These are phyloP conservation scores for thale cress (Arabidopsis thaliana) DNA, from an alignment of 345 rosid genomes.

Conservation along the genomic window DNA sequence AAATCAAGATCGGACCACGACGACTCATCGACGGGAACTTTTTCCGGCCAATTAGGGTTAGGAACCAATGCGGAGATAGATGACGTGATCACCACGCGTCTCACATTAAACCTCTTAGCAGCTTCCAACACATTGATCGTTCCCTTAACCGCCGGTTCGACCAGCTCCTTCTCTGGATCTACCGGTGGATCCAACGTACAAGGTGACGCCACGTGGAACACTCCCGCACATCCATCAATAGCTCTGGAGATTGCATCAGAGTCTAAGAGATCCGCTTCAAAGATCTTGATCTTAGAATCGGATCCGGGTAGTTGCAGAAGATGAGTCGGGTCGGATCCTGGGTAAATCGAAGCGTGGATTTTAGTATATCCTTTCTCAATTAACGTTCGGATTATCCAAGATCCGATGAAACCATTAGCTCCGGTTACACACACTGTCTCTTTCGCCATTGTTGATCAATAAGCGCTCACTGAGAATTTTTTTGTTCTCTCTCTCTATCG, in stretches of 20 bases:
- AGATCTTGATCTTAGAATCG: conserved; percentile 47
- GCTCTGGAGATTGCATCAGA: conserved; percentile 57
- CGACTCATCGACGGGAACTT: conserved; percentile 60
- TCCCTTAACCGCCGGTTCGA: conserved; percentile 82
- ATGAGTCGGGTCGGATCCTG: conserved; percentile 66
- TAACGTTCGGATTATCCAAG: conserved; percentile 68
- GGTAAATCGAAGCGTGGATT: conserved; percentile 67
- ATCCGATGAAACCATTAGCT: conserved; percentile 86
- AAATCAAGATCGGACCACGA: conserved; percentile 85
- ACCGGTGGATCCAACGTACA: conserved; percentile 72
- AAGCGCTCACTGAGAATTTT: not conserved
- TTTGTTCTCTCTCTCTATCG: not conserved
- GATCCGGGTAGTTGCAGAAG: conserved; percentile 53
- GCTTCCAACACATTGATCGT: conserved; percentile 75
- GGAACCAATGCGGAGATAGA: conserved; percentile 84
- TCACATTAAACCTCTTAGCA: conserved; percentile 53
- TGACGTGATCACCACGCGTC: conserved; percentile 81
- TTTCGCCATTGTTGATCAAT: conserved; percentile 40
- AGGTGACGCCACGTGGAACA: conserved; percentile 92
- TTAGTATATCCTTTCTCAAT: conserved; percentile 59
- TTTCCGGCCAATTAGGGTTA: conserved; percentile 66
- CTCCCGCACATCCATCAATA: conserved; percentile 71
- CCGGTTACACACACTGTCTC: conserved; percentile 79
- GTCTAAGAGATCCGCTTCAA: conserved; percentile 73
- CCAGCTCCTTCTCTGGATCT: conserved; percentile 65